phyloP scores from a whole-genome alignment of 2,329 filamentous ascomycete species.

The Alternaria sp. region DNA sequence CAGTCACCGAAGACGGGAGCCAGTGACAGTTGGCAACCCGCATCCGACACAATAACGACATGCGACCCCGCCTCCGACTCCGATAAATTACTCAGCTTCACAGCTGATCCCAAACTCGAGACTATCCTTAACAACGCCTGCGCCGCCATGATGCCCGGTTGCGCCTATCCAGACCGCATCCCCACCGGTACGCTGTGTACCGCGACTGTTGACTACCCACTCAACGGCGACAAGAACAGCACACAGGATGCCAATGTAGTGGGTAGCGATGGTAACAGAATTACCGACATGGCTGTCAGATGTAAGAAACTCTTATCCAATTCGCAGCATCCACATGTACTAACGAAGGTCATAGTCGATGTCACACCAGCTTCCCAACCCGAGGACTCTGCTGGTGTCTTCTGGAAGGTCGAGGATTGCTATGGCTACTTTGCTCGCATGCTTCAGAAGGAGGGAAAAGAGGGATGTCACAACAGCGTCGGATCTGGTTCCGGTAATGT shows the following conservation, averaged over 20 bases:
- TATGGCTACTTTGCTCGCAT: conserved; percentile 37
- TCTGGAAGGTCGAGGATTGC: conserved; percentile 35
- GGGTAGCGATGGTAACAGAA: conserved; percentile 17
- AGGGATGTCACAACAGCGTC: conserved; percentile 26
- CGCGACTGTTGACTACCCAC: conserved; percentile 22
- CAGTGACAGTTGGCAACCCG: conserved; percentile 22
- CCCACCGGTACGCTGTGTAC: conserved; percentile 22
- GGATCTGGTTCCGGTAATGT: conserved; percentile 32
- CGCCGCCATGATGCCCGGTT: conserved; percentile 35
- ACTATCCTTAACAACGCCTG: conserved; percentile 33
- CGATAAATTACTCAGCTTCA: conserved; percentile 28
- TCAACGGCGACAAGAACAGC: conserved; percentile 23
- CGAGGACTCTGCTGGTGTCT: conserved; percentile 18
- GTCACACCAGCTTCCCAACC: conserved; percentile 30
- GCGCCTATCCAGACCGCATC: conserved; percentile 29
- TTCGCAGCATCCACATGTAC: not conserved
- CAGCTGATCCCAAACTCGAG: conserved; percentile 25
- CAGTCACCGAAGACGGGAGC: not conserved
- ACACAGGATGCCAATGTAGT: conserved; percentile 27
- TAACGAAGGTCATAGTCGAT: conserved; percentile 20
- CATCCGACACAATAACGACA: conserved; percentile 13
- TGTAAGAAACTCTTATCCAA: conserved; percentile 18
- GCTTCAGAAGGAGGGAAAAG: conserved; percentile 20
- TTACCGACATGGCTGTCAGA: conserved; percentile 19
- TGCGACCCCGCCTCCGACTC: conserved; percentile 23